Conservation (phyloP, 2,329 filamentous ascomycete species). For the Coleophoma crateriformis region DNA sequence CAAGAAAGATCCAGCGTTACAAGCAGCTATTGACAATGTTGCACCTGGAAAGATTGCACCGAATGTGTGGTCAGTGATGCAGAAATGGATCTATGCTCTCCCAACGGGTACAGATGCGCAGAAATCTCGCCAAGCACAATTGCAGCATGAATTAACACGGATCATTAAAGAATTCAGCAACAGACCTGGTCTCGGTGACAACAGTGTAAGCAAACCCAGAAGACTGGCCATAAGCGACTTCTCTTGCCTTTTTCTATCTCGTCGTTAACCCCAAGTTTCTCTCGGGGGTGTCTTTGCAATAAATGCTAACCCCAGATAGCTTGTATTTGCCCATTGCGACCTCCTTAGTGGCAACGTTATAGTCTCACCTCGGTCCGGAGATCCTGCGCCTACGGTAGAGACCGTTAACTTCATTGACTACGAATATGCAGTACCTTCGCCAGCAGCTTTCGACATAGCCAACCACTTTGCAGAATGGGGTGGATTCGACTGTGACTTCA, state of each 20-base stretch:
- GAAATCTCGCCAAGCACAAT: conserved; percentile 55
- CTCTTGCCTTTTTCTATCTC: not conserved
- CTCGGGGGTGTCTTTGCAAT: not conserved
- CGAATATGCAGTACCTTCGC: conserved; percentile 92
- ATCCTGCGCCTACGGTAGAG: conserved; percentile 30
- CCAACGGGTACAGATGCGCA: conserved; percentile 68
- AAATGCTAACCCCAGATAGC: conserved; percentile 37
- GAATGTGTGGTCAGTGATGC: conserved; percentile 91
- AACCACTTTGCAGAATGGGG: conserved; percentile 99
- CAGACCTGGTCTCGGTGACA: conserved; percentile 68
- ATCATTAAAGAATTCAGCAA: conserved; percentile 69
- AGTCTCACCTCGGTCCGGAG: conserved; percentile 50
- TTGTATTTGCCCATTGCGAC: conserved; percentile 94
- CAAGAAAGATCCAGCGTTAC: conserved; percentile 29
- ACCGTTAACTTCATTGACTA: conserved; percentile 91
- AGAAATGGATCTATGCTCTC: conserved; percentile 89
- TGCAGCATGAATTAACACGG: conserved; percentile 71
- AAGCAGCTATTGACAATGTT: conserved; percentile 41
- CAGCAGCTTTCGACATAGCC: conserved; percentile 90
- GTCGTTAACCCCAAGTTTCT: not conserved
- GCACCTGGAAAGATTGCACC: conserved; percentile 68
- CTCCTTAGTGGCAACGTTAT: conserved; percentile 96
- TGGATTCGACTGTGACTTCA: conserved; percentile 91
- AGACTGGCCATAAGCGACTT: not conserved
- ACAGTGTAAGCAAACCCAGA: conserved; percentile 52